A percentile compares a stretch with the other conserved stretches of the same genome.
Evolutionary conservation across 805 yeast species (phyloP).

Genomic region (Yarrowia sp.): DNA sequence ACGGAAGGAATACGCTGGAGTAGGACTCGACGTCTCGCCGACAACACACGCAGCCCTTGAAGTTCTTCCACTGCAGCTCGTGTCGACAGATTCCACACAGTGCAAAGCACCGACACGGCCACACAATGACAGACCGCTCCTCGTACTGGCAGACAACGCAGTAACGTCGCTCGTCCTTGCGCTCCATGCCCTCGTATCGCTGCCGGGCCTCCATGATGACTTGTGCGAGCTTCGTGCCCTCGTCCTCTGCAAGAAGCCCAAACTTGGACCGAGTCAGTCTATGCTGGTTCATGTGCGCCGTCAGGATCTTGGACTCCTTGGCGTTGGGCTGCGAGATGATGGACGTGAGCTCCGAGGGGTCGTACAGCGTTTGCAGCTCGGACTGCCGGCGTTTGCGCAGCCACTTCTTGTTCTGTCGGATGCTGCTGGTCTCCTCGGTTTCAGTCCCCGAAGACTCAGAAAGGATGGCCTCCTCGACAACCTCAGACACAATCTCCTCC

Average conservation of each 20-base stretch:
- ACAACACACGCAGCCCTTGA: slow-evolving; percentile 82
- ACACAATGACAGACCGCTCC: slow-evolving; percentile 71
- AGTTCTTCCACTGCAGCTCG: slow-evolving; percentile 67
- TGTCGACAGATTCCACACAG: slow-evolving; percentile 81
- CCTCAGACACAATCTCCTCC: not conserved
- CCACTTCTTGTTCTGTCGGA: not conserved
- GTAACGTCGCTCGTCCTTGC: slow-evolving; percentile 26
- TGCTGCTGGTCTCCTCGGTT: not conserved
- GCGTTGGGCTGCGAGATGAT: slow-evolving; percentile 15
- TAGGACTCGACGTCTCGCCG: slow-evolving; percentile 68
- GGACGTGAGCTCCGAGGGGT: slow-evolving; percentile 14
- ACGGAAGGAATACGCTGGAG: slow-evolving; percentile 59
- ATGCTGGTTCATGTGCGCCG: slow-evolving; percentile 24
- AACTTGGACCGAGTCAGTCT: slow-evolving; percentile 14
- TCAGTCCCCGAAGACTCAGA: not conserved
- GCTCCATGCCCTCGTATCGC: slow-evolving; percentile 11
- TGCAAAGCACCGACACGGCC: slow-evolving; percentile 94
- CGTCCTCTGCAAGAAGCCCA: not conserved
- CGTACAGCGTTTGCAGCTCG: slow-evolving; percentile 6
- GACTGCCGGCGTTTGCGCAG: not conserved
- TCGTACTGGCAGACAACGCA: slow-evolving; percentile 83
- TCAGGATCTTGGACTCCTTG: slow-evolving; percentile 11
- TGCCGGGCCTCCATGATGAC: slow-evolving; percentile 19
- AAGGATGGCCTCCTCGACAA: not conserved
- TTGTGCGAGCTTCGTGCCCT: slow-evolving; percentile 4